These are phyloP conservation scores for Gryganskiella cystojenkinii DNA, from an alignment of 192 early-diverging fungal species.

Conservation along the genomic window DNA sequence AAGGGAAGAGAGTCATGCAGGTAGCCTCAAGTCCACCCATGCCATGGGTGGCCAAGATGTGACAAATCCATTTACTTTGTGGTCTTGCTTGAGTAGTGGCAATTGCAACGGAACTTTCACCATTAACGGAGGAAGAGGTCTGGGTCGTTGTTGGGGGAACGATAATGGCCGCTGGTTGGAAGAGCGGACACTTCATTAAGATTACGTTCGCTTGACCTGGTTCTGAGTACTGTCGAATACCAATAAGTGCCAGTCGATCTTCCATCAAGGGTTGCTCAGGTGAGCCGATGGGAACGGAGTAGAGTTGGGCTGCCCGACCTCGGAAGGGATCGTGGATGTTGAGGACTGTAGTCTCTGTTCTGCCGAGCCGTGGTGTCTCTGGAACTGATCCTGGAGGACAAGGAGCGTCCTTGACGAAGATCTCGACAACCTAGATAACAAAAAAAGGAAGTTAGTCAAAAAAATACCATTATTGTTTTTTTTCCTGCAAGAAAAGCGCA, in stretches of 20 bases:
- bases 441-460: neutral
- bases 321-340: conserved; percentile 5
- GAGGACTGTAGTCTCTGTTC: conserved; percentile 18
- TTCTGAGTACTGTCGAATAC: neutral
- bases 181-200: conserved; percentile 23
- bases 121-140: too few relatives aligned
- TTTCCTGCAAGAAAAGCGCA: neutral
- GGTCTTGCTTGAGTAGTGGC: too few relatives aligned
- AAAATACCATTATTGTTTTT: neutral
- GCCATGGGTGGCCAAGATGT: conserved; percentile 1
- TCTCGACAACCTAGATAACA: conserved; percentile 20
- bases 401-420: conserved; percentile 11
- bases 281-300: neutral
- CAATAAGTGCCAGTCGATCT: conserved; percentile 30
- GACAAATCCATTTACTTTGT: neutral
- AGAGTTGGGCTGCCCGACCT: conserved; percentile 15
- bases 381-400: neutral
- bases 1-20: conserved; percentile 35
- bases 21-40: neutral
- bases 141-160: too few relatives aligned
- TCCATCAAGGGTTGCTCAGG: neutral
- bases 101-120: too few relatives aligned
- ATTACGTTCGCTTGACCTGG: neutral
- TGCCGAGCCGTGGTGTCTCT: neutral
- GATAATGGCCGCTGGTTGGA: conserved; percentile 11